Evolutionary conservation across 495 filamentous ascomycete genomes (phyloP), one percentile per base, ranked within the genome.

Genomic region (Pseudevernia furfuracea): DNA sequence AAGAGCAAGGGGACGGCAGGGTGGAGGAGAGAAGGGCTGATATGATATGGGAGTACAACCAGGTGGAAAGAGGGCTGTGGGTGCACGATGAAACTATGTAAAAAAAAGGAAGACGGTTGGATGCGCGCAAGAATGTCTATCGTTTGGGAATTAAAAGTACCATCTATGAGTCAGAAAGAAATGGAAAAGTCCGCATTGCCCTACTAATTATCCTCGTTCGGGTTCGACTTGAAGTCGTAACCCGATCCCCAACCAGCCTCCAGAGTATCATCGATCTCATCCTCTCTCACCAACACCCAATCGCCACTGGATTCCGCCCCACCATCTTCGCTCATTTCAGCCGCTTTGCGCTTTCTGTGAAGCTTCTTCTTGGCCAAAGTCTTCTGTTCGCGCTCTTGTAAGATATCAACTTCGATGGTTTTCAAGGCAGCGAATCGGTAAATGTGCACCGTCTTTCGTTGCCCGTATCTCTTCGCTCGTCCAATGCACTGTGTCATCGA

Each of bases 401-500:
- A 76, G 43, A 89, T 80, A 66, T 87, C 83, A 38, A 89, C 84
- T 60, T 95, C 91, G 37, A 90, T 81, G 0, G 90, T 91, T 60
- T 79, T 71, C 53, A 77, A 76, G 0, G 82, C 79, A 34, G 87
- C 71, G 58, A 93, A 82, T 56, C 89, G 83, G 73, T 89, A 90
- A n/a, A 90, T 75, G 43, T 87, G 73, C 12, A 96, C 89, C 2
- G 67, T 66, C 70, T 82, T 84, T n/a, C 70, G 69, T 74, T 95
- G 91, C 1, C 88, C 86, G 57, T 81, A 86, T 9, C 91, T 84
- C 3, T 83, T 75, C 39, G 79, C 79, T 44, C 91, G 82, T 0
- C 90, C 90, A 48, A 86, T 84, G 1, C 89, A 89, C 68, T 96
- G 91, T 1, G 77, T 84, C 77, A 88, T 86, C 5, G 74, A 75